Percentiles rank a stretch among this genome's conserved stretches.
Conservation (phyloP, 352 stramenopile species). For the Phytophthora crassamura region DNA sequence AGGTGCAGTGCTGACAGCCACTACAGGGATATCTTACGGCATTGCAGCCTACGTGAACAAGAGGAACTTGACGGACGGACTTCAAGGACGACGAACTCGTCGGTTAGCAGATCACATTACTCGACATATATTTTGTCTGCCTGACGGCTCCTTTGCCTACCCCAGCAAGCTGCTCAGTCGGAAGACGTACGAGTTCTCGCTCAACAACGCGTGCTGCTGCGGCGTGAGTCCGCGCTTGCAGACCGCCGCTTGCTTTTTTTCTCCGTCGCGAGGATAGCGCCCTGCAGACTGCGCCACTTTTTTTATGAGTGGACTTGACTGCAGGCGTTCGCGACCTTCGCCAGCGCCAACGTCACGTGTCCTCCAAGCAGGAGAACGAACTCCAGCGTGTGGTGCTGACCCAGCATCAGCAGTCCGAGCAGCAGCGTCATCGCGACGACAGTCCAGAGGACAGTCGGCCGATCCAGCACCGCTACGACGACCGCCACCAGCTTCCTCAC, state of each 20-base stretch:
- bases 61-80: neutral
- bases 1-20: no score
- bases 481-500: constrained; percentile 31
- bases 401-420: constrained; percentile 17
- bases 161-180: constrained; percentile 26
- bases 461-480: constrained; percentile 18
- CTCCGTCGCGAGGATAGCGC: constrained; percentile 27
- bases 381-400: constrained; percentile 31
- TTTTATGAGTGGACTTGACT: constrained; percentile 27
- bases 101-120: neutral
- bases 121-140: no score
- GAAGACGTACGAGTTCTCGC: constrained; percentile 42
- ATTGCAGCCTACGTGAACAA: neutral
- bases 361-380: constrained; percentile 27
- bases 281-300: constrained; percentile 28
- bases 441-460: constrained; percentile 28
- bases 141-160: neutral
- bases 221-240: constrained; percentile 15
- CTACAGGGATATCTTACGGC: no score
- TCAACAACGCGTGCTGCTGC: constrained; percentile 38
- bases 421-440: constrained; percentile 8
- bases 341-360: constrained; percentile 21
- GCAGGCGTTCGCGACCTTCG: constrained; percentile 23
- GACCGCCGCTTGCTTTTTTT: neutral
- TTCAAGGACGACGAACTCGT: neutral